Conservation (phyloP, 2,329 filamentous ascomycete species). For the Nakataea oryzae region DNA sequence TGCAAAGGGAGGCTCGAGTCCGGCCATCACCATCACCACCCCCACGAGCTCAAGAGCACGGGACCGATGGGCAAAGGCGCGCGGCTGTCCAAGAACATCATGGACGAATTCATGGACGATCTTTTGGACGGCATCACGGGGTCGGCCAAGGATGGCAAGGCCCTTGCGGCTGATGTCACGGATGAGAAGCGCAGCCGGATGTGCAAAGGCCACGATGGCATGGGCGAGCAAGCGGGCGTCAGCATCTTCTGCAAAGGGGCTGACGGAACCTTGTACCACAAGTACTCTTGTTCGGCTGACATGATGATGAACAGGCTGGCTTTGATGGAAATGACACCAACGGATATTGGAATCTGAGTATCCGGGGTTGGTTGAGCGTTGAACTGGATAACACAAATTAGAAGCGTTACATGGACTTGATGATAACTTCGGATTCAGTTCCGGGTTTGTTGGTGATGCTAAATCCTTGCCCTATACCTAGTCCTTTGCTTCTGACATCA, state of each 20-base stretch:
- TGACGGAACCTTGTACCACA: background rate
- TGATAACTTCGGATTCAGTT: too few relatives aligned
- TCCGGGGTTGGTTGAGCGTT: background rate
- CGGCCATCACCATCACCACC: too few relatives aligned
- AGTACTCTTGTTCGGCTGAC: constrained; percentile 1
- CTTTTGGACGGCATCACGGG: background rate
- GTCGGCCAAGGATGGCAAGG: background rate
- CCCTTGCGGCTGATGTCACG: too few relatives aligned
- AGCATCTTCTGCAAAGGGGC: constrained; percentile 1
- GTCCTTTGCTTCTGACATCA: too few relatives aligned
- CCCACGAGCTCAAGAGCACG: background rate
- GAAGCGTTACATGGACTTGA: background rate
- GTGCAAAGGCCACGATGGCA: background rate
- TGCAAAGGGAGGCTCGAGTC: background rate
- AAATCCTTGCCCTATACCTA: too few relatives aligned
- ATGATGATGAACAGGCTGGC: background rate
- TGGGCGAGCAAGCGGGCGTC: constrained; percentile 1
- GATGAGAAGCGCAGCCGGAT: background rate
- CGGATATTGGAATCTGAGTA: background rate
- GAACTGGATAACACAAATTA: too few relatives aligned
- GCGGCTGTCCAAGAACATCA: background rate
- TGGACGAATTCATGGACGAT: constrained; percentile 1
- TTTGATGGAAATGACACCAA: background rate
- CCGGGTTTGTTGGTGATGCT: too few relatives aligned
- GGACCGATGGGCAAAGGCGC: background rate